phyloP scores from a whole-genome alignment of 352 stramenopile species.

The Globisporangium acanthophoron region DNA sequence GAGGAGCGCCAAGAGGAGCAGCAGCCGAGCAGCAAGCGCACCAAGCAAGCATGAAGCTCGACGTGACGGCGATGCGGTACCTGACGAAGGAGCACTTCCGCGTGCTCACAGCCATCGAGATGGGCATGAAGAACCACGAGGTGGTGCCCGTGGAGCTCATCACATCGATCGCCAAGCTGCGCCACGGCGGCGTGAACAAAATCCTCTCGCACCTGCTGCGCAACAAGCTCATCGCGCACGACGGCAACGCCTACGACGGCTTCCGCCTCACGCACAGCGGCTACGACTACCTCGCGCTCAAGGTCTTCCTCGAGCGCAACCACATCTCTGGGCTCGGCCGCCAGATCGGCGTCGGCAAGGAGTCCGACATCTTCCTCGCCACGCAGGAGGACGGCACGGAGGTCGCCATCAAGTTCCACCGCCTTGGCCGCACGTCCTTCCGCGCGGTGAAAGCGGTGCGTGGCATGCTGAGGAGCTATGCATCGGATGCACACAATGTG shows the following conservation, averaged over 20 bases:
- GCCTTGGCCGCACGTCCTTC: slow-evolving; percentile 98
- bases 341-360: slow-evolving; percentile 98
- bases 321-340: slow-evolving; percentile 89
- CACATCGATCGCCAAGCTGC: slow-evolving; percentile 94
- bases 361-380: slow-evolving; percentile 98
- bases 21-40: not conserved
- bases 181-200: slow-evolving; percentile 97
- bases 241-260: slow-evolving; percentile 95
- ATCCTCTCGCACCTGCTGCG: slow-evolving; percentile 95
- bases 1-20: not conserved
- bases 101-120: slow-evolving; percentile 98
- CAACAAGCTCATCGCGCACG: slow-evolving; percentile 98
- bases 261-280: slow-evolving; percentile 98
- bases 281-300: slow-evolving; percentile 99
- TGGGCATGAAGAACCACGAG: slow-evolving; percentile 98
- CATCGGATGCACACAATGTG: not conserved
- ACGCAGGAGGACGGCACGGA: slow-evolving; percentile 92
- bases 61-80: slow-evolving; percentile 92
- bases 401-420: slow-evolving; percentile 99
- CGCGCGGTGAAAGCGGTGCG: slow-evolving; percentile 90
- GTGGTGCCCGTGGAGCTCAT: slow-evolving; percentile 97
- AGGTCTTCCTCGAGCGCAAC: slow-evolving; percentile 92
- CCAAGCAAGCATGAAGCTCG: slow-evolving; percentile 82
- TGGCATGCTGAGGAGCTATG: not conserved
- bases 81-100: slow-evolving; percentile 96